These are phyloP conservation scores for Prunus campanulata DNA, from an alignment of 306 rosid genomes.

Conservation along the genomic window DNA sequence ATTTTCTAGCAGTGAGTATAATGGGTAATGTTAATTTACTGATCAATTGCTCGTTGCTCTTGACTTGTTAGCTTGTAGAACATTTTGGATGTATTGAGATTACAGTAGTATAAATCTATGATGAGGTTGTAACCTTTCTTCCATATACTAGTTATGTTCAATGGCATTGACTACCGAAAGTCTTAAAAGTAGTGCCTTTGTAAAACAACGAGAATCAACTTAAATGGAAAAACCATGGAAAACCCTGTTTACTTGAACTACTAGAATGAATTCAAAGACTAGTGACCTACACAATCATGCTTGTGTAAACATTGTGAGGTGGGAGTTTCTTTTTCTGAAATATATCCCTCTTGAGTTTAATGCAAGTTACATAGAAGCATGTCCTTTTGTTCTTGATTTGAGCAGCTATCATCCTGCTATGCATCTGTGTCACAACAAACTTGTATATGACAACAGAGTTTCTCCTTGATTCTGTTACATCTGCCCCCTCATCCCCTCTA, in stretches of 20 bases:
- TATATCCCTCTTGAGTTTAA: neutral
- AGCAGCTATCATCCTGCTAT: neutral
- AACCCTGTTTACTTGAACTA: neutral
- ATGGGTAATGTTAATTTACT: neutral
- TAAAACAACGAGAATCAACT: neutral
- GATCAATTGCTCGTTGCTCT: neutral
- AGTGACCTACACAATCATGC: neutral
- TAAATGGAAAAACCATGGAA: neutral
- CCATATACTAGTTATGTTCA: neutral
- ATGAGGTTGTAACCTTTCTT: neutral
- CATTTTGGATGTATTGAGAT: neutral
- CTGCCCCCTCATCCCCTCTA: neutral
- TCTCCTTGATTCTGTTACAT: neutral
- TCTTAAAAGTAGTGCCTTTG: neutral
- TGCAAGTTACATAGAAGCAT: neutral
- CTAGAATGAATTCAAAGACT: neutral
- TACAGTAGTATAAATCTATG: neutral
- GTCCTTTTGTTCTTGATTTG: neutral
- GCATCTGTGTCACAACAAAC: neutral
- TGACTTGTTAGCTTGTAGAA: neutral
- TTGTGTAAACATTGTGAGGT: neutral
- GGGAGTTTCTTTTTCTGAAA: neutral
- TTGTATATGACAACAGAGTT: neutral
- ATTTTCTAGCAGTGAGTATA: slow-evolving; percentile 88
- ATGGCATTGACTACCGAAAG: neutral